phyloP scores from a whole-genome alignment of 192 early-diverging fungal species.

The Coemansia furcata region DNA sequence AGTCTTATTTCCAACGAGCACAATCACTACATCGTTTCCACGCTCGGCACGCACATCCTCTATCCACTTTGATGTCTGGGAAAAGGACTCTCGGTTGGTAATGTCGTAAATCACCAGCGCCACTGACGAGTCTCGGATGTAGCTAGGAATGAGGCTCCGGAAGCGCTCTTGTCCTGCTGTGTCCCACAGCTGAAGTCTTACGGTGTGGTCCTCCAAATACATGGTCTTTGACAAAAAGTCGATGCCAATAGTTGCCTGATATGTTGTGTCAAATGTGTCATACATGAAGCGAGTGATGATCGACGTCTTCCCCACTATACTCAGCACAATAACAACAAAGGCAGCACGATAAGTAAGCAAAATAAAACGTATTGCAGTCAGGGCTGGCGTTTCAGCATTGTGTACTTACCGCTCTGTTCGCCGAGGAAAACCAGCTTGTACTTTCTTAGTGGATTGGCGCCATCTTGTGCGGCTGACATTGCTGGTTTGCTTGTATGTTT shows the following conservation, averaged over 20 bases:
- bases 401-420: slow-evolving; percentile 90
- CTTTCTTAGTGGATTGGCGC: slow-evolving; percentile 71
- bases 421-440: slow-evolving; percentile 99
- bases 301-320: slow-evolving; percentile 94
- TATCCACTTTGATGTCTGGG: slow-evolving; percentile 97
- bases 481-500: slow-evolving; percentile 12
- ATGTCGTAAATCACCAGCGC: slow-evolving; percentile 98
- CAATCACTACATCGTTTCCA: slow-evolving; percentile 97
- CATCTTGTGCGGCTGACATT: slow-evolving; percentile 44
- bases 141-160: slow-evolving; percentile 94
- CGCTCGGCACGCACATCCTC: slow-evolving; percentile 98
- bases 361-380: background rate
- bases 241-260: slow-evolving; percentile 97
- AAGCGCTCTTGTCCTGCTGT: slow-evolving; percentile 99
- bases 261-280: slow-evolving; percentile 99
- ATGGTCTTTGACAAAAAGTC: slow-evolving; percentile 99
- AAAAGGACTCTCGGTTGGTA: slow-evolving; percentile 94
- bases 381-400: background rate
- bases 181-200: slow-evolving; percentile 99
- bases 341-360: background rate
- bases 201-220: slow-evolving; percentile 97
- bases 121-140: slow-evolving; percentile 97
- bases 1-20: slow-evolving; percentile 98
- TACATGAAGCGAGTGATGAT: slow-evolving; percentile 99
- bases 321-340: background rate